Evolutionary conservation across 352 stramenopile species (phyloP).

Genomic region (Pythium utonaiense): DNA sequence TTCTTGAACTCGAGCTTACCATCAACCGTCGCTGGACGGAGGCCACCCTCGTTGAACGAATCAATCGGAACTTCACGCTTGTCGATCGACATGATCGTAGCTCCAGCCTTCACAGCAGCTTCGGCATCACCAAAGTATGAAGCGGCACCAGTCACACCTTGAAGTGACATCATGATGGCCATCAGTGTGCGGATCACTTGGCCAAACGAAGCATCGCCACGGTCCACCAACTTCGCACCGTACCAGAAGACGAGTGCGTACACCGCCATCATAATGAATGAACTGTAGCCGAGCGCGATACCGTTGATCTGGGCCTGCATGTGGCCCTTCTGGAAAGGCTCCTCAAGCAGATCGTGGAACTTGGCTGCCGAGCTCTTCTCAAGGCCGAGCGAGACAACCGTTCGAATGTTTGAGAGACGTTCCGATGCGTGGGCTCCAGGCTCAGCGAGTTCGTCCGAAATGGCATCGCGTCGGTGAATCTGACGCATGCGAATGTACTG

Average conservation of each 20-base stretch:
- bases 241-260: constrained; percentile 49
- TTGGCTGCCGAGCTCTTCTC: constrained; percentile 18
- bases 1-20: constrained; percentile 49
- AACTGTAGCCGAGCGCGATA: constrained; percentile 58
- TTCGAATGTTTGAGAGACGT: constrained; percentile 30
- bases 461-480: constrained; percentile 12
- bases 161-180: constrained; percentile 31
- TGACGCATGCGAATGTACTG: constrained; percentile 14
- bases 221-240: constrained; percentile 30
- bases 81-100: background rate
- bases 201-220: constrained; percentile 27
- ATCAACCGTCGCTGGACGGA: constrained; percentile 10
- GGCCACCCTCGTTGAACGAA: constrained; percentile 27
- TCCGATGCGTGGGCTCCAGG: constrained; percentile 31
- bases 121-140: constrained; percentile 6
- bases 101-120: background rate
- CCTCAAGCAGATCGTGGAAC: constrained; percentile 16
- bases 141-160: constrained; percentile 21
- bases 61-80: constrained; percentile 25
- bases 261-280: constrained; percentile 27
- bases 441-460: constrained; percentile 13
- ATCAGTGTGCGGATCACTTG: constrained; percentile 32
- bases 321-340: constrained; percentile 20
- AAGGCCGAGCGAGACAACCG: constrained; percentile 25
- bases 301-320: constrained; percentile 26